Conservation (phyloP, 768 basidiomycete species). For the Fomitopsis serialis region DNA sequence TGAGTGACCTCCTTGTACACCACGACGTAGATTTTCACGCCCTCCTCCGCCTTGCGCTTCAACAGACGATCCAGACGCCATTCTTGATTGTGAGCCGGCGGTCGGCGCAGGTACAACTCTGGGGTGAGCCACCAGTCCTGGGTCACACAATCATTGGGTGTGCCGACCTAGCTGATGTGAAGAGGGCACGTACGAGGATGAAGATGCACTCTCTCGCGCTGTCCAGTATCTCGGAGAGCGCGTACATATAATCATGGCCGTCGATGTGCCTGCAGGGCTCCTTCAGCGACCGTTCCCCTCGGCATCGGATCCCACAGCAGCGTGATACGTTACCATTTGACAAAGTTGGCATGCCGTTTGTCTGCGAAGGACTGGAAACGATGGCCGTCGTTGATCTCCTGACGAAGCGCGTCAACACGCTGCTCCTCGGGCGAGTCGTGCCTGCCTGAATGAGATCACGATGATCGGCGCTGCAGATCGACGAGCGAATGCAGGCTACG, state of each 20-base stretch:
- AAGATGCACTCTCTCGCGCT: conserved; percentile 80
- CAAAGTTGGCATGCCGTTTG: conserved; percentile 60
- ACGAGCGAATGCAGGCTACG: not conserved
- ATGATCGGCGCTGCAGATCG: not conserved
- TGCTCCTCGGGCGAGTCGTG: conserved; percentile 78
- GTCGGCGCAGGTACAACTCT: conserved; percentile 90
- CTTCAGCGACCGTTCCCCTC: not conserved
- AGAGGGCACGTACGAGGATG: conserved; percentile 53
- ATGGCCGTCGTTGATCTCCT: conserved; percentile 72
- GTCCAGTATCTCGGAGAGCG: conserved; percentile 85
- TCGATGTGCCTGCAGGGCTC: conserved; percentile 65
- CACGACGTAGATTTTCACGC: conserved; percentile 86
- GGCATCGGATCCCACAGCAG: conserved; percentile 5
- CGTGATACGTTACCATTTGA: conserved; percentile 64
- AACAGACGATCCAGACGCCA: conserved; percentile 87
- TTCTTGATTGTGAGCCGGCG: conserved; percentile 77
- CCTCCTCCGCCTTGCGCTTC: conserved; percentile 84
- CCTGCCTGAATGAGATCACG: conserved; percentile 30
- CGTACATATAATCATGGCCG: conserved; percentile 97
- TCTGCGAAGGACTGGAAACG: conserved; percentile 83
- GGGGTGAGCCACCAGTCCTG: conserved; percentile 95
- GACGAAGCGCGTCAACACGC: conserved; percentile 62
- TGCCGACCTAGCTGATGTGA: not conserved
- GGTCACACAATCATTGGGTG: not conserved
- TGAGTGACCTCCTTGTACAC: conserved; percentile 96